phyloP scores from a whole-genome alignment of 208 protist genomes.

The Leishmania martiniquensis region DNA sequence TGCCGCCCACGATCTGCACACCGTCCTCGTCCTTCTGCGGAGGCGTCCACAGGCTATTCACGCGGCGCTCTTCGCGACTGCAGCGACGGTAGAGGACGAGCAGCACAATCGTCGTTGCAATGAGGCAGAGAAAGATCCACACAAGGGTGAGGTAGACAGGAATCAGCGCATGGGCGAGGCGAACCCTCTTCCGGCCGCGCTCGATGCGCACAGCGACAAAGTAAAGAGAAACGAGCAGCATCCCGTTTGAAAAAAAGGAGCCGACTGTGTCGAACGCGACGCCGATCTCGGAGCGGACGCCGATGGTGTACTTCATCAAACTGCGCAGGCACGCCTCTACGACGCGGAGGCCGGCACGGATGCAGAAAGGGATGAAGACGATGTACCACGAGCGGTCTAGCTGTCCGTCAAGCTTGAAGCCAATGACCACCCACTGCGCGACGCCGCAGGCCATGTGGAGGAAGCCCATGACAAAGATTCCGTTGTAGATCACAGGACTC shows the following conservation, averaged over 20 bases:
- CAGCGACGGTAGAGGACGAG: slow-evolving; percentile 30
- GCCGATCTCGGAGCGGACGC: slow-evolving; percentile 52
- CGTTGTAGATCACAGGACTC: slow-evolving; percentile 59
- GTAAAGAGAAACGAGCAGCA: slow-evolving; percentile 79
- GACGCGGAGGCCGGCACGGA: slow-evolving; percentile 66
- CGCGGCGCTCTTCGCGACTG: slow-evolving; percentile 38
- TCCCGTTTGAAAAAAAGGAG: slow-evolving; percentile 86
- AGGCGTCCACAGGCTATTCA: slow-evolving; percentile 51
- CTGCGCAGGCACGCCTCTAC: slow-evolving; percentile 79
- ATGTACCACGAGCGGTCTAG: slow-evolving; percentile 75
- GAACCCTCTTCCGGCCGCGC: slow-evolving; percentile 43
- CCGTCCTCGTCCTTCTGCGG: slow-evolving; percentile 34
- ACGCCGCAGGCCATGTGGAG: slow-evolving; percentile 66
- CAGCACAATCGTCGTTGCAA: slow-evolving; percentile 73
- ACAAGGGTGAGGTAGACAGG: slow-evolving; percentile 74
- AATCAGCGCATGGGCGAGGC: slow-evolving; percentile 57
- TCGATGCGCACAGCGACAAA: slow-evolving; percentile 79
- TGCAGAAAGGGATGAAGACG: slow-evolving; percentile 73
- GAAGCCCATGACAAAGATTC: slow-evolving; percentile 77
- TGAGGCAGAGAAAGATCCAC: slow-evolving; percentile 70
- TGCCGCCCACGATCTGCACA: slow-evolving; percentile 13
- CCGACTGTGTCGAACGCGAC: slow-evolving; percentile 84
- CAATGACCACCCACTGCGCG: slow-evolving; percentile 82
- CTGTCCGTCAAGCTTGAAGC: slow-evolving; percentile 59
- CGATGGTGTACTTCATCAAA: slow-evolving; percentile 73